Evolutionary conservation across 1,284 basidiomycete genomes (phyloP).

Genomic region (Pyrrhoderma lamaoense): DNA sequence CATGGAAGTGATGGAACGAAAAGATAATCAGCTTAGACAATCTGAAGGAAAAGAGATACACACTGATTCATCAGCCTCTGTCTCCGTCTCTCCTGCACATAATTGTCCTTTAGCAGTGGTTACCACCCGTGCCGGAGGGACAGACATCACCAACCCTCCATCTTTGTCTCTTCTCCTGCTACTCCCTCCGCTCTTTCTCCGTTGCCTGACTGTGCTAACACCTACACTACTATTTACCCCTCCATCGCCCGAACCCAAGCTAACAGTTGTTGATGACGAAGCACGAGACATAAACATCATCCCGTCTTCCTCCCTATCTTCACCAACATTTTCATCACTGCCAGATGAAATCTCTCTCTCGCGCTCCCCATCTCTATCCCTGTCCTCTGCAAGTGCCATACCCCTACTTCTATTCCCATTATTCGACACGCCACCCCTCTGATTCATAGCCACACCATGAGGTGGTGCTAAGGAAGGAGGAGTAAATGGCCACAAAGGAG

Average conservation of each 20-base stretch:
- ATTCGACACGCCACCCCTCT: slow-evolving; percentile 2
- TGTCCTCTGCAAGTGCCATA: not conserved
- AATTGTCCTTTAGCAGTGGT: slow-evolving; percentile 52
- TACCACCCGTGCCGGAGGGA: slow-evolving; percentile 34
- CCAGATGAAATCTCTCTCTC: not conserved
- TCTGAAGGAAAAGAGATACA: slow-evolving; percentile 26
- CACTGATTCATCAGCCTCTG: slow-evolving; percentile 68
- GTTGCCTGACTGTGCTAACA: not conserved
- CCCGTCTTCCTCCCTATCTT: slow-evolving; percentile 11
- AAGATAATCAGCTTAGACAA: not conserved
- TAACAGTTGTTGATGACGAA: not conserved
- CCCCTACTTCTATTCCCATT: not conserved
- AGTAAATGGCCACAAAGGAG: slow-evolving; percentile 6
- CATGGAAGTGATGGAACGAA: too few species aligned
- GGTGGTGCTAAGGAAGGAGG: not conserved
- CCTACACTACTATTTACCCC: not conserved
- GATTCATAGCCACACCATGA: not conserved
- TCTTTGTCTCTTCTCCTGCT: slow-evolving; percentile 3
- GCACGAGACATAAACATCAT: slow-evolving; percentile 10
- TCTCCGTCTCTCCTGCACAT: slow-evolving; percentile 71
- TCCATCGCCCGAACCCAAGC: not conserved
- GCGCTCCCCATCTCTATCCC: too few species aligned
- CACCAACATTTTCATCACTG: slow-evolving; percentile 2
- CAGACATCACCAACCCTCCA: slow-evolving; percentile 22
- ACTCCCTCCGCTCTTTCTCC: not conserved